Evolutionary conservation across 495 filamentous ascomycete genomes (phyloP), one percentile per base, ranked within the genome.

Genomic region (Penicillium steckii): DNA sequence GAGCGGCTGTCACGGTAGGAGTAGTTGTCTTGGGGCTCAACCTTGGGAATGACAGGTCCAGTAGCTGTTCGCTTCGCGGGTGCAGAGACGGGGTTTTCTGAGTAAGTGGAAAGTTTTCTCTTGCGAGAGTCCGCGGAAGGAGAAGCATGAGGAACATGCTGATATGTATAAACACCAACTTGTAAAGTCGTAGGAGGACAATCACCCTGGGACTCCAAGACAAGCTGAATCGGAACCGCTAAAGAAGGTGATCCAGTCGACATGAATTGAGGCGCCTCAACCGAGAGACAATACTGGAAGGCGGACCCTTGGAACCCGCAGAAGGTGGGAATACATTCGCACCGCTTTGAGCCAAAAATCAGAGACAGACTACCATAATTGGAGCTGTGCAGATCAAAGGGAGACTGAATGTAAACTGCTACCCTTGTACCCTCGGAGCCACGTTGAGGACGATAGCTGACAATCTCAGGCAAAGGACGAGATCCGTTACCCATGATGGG

Each of bases 151-250:
- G 66, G 38, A 13, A 64, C 61, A 33, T 82, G 78, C 50, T 80
- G 76, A 52, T 95, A 98, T 3, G 83, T 85, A 65, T 95, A 97
- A 13, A 77, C 74, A 55, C 90, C 92, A 26, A 90, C 82, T 48
- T 90, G 84, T 12, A 86, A 72, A 9, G 81, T 79, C 7, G 80
- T 77, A 17, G 87, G 62, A 48, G 78, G 73, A 48, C 81, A 79
- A 6, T 86, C 87, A 40, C 79, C 76, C 21, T 83, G 77, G 37
- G 78, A 80, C 51, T 93, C 87, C 61, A 95, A 80, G 12, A 83
- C 69, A 38, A 97, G 76, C 54, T 80, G 80, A 44, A 97, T 64
- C 22, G 89, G 88, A 23, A 96, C 84, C 53, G 80, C 85, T 32
- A 83, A 75, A 21, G 85, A 83, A 9, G 79, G 72, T 38, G 81